phyloP scores from a whole-genome alignment of 2,329 filamentous ascomycete genomes.

The Mariannaea sp. region DNA sequence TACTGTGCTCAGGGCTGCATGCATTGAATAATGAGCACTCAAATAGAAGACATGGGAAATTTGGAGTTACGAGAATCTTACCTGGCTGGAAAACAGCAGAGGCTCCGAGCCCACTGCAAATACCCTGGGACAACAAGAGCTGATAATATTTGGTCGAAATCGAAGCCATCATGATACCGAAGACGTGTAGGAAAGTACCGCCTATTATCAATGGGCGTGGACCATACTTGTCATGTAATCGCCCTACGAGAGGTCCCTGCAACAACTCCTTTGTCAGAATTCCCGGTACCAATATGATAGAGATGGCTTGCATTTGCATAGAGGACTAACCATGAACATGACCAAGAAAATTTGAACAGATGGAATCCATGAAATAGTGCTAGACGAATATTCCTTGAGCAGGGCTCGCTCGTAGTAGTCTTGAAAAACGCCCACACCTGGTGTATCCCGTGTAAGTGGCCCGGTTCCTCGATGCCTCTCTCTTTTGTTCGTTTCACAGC shows the following conservation, averaged over 20 bases:
- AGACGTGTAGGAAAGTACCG: constrained; percentile 61
- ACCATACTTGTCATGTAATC: constrained; percentile 66
- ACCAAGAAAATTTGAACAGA: constrained; percentile 60
- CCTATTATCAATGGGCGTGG: constrained; percentile 59
- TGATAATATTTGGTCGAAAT: constrained; percentile 50
- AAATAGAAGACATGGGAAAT: not conserved
- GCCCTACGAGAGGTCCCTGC: constrained; percentile 63
- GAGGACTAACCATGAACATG: constrained; percentile 47
- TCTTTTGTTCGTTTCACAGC: fast-evolving
- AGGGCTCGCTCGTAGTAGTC: constrained; percentile 58
- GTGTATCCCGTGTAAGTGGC: not conserved
- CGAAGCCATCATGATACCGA: constrained; percentile 67
- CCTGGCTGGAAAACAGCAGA: constrained; percentile 42
- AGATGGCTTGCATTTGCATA: not conserved
- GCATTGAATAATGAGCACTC: not conserved
- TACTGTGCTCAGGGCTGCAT: constrained; percentile 38
- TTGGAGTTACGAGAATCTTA: constrained; percentile 16
- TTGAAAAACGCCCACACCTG: constrained; percentile 57
- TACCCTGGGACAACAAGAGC: constrained; percentile 46
- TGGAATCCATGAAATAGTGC: constrained; percentile 63
- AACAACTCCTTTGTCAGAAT: not conserved
- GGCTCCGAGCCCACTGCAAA: constrained; percentile 44
- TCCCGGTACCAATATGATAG: too few relatives aligned
- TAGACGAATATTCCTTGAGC: constrained; percentile 53
- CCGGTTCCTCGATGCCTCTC: too few relatives aligned